Evolutionary conservation across 139 green algal species (phyloP), one percentile per base, ranked within the genome.

Genomic region (Prasinococcaceae sp.): DNA sequence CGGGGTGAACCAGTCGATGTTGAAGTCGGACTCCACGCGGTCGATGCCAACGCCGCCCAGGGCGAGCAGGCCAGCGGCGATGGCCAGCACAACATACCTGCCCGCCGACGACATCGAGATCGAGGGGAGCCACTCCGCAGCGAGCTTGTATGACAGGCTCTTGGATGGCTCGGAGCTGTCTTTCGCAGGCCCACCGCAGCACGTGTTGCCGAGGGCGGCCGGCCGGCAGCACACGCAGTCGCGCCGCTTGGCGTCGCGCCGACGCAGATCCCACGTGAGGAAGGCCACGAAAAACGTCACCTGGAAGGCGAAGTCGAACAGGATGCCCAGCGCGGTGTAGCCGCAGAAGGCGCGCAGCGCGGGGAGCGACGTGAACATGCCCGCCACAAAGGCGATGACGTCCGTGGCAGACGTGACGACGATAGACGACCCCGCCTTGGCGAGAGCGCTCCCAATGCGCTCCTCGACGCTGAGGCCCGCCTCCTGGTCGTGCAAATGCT

Each of bases 371-470:
- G 73, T 80, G 57, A 65, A 60, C 32, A 61, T 58, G 47, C 68
- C 68, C 25, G 75, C 62, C 5, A 71, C 20, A 58, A 80, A 80
- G 27, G 73, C 73, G 23, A 66, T 49, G 6, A 76, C 40, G 53
- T 79, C 62, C 12, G 72, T 79, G 17, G 68, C 26, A 3, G 55
- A 72, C 8, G 58, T 71, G 6, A 75, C 58, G 28, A 60, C 59
- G 47, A 80, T 66, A 38, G 63, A 68, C 0, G 58, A 60, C 25
- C 72, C 72, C 1, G 59, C 58, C 2, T 27, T 28, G 14, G 23
- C 30, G 43, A 80, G 17, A 3, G 65, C 60, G 12, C 58, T n/a
- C 20, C 42, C 70, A 19, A 74, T 61, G 2, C 63, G 47, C 26
- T 66, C 41, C 25, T 48, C 45, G 4, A 60, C 30, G 22, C 50